Percentiles rank a stretch among this genome's conserved stretches.
Evolutionary conservation across 192 early-diverging fungal species (phyloP).

Genomic region (Physocladia obscura): DNA sequence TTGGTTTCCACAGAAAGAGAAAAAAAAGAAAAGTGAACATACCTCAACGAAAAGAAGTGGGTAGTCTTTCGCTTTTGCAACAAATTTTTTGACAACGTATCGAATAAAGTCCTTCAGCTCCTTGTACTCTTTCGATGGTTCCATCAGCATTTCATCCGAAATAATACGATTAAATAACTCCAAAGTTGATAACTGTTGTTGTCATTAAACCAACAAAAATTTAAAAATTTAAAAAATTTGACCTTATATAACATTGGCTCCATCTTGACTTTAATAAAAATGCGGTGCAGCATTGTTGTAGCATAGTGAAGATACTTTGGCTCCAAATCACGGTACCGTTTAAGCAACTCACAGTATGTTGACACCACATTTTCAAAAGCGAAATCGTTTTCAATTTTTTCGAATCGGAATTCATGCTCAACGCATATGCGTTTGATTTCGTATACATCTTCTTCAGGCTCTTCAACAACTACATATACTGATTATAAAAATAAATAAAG

Average conservation of each 20-base stretch:
- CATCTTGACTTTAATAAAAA: slow-evolving; percentile 58
- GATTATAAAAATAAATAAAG: too few species aligned
- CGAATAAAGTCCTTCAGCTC: slow-evolving; percentile 59
- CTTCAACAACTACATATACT: too few species aligned
- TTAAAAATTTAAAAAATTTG: not conserved
- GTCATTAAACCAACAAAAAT: not conserved
- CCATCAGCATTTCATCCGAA: slow-evolving; percentile 26
- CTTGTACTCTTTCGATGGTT: slow-evolving; percentile 26
- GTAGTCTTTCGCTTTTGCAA: slow-evolving; percentile 53
- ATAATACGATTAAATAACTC: slow-evolving; percentile 65
- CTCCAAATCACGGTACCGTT: slow-evolving; percentile 53
- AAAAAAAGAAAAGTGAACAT: not conserved
- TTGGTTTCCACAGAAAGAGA: not conserved
- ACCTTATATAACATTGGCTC: slow-evolving; percentile 63
- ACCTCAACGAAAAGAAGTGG: slow-evolving; percentile 61
- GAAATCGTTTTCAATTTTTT: slow-evolving; percentile 52
- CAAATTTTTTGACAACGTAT: slow-evolving; percentile 53
- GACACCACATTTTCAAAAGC: slow-evolving; percentile 50
- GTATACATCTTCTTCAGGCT: slow-evolving; percentile 24
- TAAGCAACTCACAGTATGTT: slow-evolving; percentile 57
- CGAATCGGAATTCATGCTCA: slow-evolving; percentile 52
- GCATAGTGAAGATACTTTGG: slow-evolving; percentile 52
- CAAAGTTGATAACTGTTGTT: slow-evolving; percentile 51
- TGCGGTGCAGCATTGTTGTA: slow-evolving; percentile 64
- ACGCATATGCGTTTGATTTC: slow-evolving; percentile 37